Evolutionary conservation across 768 basidiomycete genomes (phyloP).

Genomic region (Tylopilus sp.): DNA sequence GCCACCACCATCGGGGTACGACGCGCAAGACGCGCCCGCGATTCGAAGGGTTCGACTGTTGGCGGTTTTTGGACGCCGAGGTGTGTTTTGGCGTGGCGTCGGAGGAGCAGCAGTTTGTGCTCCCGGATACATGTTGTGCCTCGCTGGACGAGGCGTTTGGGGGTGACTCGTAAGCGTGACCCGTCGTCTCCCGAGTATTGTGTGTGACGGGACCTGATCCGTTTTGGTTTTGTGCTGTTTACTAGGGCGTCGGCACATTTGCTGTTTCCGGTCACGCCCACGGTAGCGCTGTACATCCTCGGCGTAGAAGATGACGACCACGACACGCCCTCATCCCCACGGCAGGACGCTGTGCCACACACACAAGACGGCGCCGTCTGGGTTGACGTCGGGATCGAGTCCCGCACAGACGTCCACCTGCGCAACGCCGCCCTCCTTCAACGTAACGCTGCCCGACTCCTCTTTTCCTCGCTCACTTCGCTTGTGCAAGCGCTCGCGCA

Average conservation of each 20-base stretch:
- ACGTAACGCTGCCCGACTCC: conserved; percentile 45
- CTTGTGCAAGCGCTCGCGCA: conserved; percentile 50
- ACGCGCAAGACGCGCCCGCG: not conserved
- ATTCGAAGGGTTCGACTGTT: conserved; percentile 38
- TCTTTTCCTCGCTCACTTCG: conserved; percentile 52
- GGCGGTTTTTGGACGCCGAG: conserved; percentile 47
- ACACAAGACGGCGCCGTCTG: conserved; percentile 26
- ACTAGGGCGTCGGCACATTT: conserved; percentile 46
- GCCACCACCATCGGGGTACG: no score
- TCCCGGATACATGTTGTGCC: conserved; percentile 52
- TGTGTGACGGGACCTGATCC: no score
- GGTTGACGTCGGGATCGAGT: conserved; percentile 49
- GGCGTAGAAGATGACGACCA: conserved; percentile 28
- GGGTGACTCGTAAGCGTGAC: conserved; percentile 23
- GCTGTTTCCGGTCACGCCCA: conserved; percentile 56
- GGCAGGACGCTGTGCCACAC: not conserved
- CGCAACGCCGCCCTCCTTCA: conserved; percentile 59
- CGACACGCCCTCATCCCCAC: conserved; percentile 1
- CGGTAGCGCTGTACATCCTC: conserved; percentile 51
- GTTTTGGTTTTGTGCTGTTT: no score
- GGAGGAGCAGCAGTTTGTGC: conserved; percentile 54
- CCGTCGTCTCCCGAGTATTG: no score
- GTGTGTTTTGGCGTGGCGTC: conserved; percentile 51
- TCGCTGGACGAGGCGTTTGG: conserved; percentile 48
- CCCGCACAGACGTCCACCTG: conserved; percentile 53